Percentiles rank a stretch among this genome's conserved stretches.
Conservation (phyloP, 2,329 filamentous ascomycete genomes). For the Monosporascus sp. region DNA sequence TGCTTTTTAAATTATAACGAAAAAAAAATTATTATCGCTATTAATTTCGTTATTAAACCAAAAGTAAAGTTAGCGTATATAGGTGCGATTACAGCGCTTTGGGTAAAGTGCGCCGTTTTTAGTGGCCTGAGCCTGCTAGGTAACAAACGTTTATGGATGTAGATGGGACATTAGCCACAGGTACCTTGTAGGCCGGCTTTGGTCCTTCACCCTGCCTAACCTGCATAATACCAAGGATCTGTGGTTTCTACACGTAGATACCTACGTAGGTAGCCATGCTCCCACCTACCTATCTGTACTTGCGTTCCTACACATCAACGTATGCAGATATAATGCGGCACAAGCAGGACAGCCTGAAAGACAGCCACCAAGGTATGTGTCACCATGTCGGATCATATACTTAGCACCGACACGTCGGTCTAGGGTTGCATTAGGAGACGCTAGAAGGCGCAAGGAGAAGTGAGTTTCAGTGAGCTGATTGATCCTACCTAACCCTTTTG, state of each 20-base stretch:
- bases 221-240: not conserved
- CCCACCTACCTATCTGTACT: not conserved
- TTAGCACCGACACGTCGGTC: not conserved
- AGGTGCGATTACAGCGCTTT: too few species aligned
- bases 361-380: not conserved
- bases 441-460: not conserved
- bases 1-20: too few species aligned
- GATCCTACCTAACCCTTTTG: not conserved
- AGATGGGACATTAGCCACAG: not conserved
- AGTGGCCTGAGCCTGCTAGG: too few species aligned
- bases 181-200: not conserved
- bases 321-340: not conserved
- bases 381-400: not conserved
- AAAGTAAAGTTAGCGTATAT: too few species aligned
- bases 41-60: too few species aligned
- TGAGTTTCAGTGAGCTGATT: not conserved
- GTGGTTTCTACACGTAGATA: not conserved
- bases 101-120: too few species aligned
- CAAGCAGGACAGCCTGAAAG: not conserved
- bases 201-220: not conserved
- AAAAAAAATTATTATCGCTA: too few species aligned
- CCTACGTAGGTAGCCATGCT: not conserved
- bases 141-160: not conserved
- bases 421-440: not conserved
- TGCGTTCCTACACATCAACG: not conserved